phyloP scores from a whole-genome alignment of 139 green algal species.

The Haematococcus lacustris region DNA sequence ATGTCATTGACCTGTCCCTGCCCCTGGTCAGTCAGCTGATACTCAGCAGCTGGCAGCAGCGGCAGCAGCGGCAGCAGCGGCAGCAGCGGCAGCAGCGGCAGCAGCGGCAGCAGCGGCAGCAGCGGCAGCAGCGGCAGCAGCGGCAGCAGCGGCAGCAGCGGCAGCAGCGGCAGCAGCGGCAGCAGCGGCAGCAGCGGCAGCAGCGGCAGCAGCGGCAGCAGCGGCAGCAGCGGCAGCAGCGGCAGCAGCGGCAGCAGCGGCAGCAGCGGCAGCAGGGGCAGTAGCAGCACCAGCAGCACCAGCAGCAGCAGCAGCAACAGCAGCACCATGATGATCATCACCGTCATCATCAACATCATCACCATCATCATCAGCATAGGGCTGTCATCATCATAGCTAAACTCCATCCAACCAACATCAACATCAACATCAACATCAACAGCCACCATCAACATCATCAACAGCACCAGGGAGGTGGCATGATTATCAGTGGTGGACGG shows the following conservation, averaged over 20 bases:
- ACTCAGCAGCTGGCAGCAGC: too few species aligned
- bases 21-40: constrained; percentile 24
- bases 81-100: neutral
- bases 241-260: neutral
- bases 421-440: too few species aligned
- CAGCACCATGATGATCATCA: too few species aligned
- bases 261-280: neutral
- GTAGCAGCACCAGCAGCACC: neutral
- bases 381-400: too few species aligned
- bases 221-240: neutral
- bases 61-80: neutral
- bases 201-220: neutral
- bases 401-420: too few species aligned
- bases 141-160: neutral
- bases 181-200: neutral
- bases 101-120: neutral
- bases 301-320: neutral
- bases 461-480: too few species aligned
- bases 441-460: too few species aligned
- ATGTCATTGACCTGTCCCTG: constrained; percentile 30
- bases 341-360: too few species aligned
- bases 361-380: too few species aligned
- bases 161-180: neutral
- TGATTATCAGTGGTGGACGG: too few species aligned
- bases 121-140: constrained; percentile 23